Base-by-base conservation (phyloP, 2,329 filamentous ascomycete species). In the Colletotrichum simmondsii region DNA sequence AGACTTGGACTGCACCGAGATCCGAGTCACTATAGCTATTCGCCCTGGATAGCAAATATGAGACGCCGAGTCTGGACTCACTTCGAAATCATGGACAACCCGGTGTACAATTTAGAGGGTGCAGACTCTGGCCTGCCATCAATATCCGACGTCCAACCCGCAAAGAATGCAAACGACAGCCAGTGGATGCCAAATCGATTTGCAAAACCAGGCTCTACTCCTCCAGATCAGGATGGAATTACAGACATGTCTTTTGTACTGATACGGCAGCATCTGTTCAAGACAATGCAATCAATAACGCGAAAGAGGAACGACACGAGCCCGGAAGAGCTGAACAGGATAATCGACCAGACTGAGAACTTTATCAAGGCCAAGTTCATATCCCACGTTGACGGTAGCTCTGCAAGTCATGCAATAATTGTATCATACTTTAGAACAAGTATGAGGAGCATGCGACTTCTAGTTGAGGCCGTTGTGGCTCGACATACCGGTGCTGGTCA, bases 161-260 rank as follows among this genome's bases (percentile, higher is more conserved):
- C 74, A 4, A 63, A 60, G 6, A 76, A 76, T 32, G 66, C 72
- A 16, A 75, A 76, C 60, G 74, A 76, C n/a, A 64, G 26, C n/a
- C 68, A 76, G 42, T 76, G 75, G 75, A 57, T 69, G 19, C 63
- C 75, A 3, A 73, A 68, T 3, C 65, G 71, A 3, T 76, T 76
- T 28, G 68, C 74, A 35, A 70, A 75, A 22, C 59, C 75, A 2
- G 72, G 71, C 14, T 73, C 70, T 46, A 49, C 73, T 14, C 75
- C 75, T 3, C 24, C 22, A 2, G 75, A 76, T 24, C 65, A 58
- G 4, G 74, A 75, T 12, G 75, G 75, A 5, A 72, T 76, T 19
- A 76, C 75, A 22, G 75, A 75, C 16, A 76, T 75, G 75, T 68
- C 75, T 2, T 76, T 76, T 53, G 71, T 68, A 0, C 60, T 75